Evolutionary conservation across 139 green algal genomes (phyloP).

Genomic region (Picocystis salinarum): DNA sequence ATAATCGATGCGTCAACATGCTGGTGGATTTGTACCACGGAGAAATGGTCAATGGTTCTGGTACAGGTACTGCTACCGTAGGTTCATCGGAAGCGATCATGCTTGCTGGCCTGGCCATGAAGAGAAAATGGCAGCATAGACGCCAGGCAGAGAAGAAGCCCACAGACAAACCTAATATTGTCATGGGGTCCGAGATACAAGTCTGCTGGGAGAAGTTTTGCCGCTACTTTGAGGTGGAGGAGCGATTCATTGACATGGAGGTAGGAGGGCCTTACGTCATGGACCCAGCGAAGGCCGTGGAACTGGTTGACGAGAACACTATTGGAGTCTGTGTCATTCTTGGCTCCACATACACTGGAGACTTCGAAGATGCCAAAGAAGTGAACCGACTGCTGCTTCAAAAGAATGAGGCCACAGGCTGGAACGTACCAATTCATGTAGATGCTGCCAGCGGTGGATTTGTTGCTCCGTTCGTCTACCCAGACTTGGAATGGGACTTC

Average conservation of each 20-base stretch:
- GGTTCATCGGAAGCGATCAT: slow-evolving; percentile 49
- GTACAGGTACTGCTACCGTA: slow-evolving; percentile 15
- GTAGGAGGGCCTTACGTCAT: slow-evolving; percentile 15
- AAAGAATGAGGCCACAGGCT: slow-evolving; percentile 27
- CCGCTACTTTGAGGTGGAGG: slow-evolving; percentile 47
- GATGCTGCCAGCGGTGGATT: slow-evolving; percentile 44
- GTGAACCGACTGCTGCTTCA: slow-evolving; percentile 21
- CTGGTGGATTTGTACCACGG: slow-evolving; percentile 29
- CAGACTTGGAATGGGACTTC: slow-evolving; percentile 50
- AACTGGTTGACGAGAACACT: slow-evolving; percentile 39
- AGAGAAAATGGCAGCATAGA: slow-evolving; percentile 32
- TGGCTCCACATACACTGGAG: slow-evolving; percentile 45
- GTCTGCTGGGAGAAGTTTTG: slow-evolving; percentile 40
- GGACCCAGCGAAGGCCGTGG: too few species aligned
- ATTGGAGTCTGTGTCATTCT: slow-evolving; percentile 42
- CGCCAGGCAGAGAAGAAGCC: slow-evolving; percentile 16
- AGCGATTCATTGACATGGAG: slow-evolving; percentile 11
- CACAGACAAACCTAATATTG: slow-evolving; percentile 35
- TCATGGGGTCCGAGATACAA: slow-evolving; percentile 29
- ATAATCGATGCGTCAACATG: slow-evolving; percentile 29
- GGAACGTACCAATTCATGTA: slow-evolving; percentile 40
- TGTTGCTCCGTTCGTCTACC: slow-evolving; percentile 44
- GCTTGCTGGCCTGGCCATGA: slow-evolving; percentile 39
- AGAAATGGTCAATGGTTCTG: slow-evolving; percentile 14
- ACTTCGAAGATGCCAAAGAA: slow-evolving; percentile 37